Evolutionary conservation across 768 basidiomycete genomes (phyloP).

Genomic region (Tremella fuciformis): DNA sequence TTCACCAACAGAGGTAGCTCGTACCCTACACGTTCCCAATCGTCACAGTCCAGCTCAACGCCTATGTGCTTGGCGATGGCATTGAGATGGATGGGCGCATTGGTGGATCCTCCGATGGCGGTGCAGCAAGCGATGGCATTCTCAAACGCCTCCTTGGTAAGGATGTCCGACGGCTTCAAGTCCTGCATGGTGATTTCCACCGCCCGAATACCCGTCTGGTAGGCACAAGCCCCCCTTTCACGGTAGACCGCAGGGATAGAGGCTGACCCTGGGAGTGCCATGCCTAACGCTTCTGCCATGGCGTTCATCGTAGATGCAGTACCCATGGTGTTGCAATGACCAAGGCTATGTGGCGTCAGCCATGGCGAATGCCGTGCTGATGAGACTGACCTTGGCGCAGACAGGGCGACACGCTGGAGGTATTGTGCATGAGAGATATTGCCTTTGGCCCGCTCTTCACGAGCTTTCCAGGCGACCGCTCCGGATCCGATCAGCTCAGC

Average conservation of each 20-base stretch:
- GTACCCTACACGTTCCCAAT: constrained; percentile 44
- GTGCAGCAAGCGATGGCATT: constrained; percentile 43
- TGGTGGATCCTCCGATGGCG: constrained; percentile 50
- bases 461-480: constrained; percentile 43
- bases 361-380: background rate
- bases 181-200: constrained; percentile 48
- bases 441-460: constrained; percentile 35
- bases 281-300: constrained; percentile 49
- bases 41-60: constrained; percentile 35
- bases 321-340: constrained; percentile 50
- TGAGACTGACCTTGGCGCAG: constrained; percentile 34
- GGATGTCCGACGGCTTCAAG: constrained; percentile 48
- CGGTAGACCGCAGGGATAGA: constrained; percentile 51
- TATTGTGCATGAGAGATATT: constrained; percentile 41
- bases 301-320: constrained; percentile 52
- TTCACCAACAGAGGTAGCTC: constrained; percentile 40
- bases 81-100: constrained; percentile 46
- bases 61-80: constrained; percentile 48
- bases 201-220: constrained; percentile 43
- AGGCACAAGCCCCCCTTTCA: constrained; percentile 49
- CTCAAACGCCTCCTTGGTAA: constrained; percentile 44
- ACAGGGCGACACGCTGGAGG: constrained; percentile 37
- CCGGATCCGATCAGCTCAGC: constrained; percentile 42
- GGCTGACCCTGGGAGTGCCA: constrained; percentile 47
- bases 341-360: constrained; percentile 19